phyloP scores from a whole-genome alignment of 495 filamentous ascomycete genomes.

The Darksidea phi region DNA sequence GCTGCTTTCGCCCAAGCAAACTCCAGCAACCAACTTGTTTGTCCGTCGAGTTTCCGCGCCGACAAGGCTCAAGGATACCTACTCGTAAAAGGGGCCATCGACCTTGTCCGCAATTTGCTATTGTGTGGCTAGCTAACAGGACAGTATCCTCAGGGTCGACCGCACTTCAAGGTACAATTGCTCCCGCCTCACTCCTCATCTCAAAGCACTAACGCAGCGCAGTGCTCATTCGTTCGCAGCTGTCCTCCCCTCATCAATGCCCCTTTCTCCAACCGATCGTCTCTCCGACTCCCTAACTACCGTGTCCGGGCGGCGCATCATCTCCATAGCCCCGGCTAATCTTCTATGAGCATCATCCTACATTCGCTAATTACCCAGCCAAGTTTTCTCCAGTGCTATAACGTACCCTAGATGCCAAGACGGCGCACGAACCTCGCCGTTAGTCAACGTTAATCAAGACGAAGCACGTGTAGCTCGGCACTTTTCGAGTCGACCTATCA shows the following conservation, averaged over 20 bases:
- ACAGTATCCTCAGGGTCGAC: too few relatives aligned
- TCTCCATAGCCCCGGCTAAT: slow-evolving; percentile 31
- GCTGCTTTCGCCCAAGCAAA: background rate
- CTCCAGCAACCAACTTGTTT: too few relatives aligned
- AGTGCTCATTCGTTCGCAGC: too few relatives aligned
- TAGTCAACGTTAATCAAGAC: slow-evolving; percentile 17
- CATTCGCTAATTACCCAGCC: slow-evolving; percentile 16
- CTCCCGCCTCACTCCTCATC: too few relatives aligned
- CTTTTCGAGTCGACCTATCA: slow-evolving; percentile 14
- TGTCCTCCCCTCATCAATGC: background rate
- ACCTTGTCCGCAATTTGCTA: background rate
- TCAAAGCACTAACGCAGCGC: too few relatives aligned
- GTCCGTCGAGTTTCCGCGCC: too few relatives aligned
- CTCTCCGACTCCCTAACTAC: slow-evolving; percentile 32
- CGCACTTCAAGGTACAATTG: too few relatives aligned
- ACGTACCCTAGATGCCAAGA: slow-evolving; percentile 23
- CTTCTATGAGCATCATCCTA: background rate
- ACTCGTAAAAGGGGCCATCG: too few relatives aligned
- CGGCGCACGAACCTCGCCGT: slow-evolving; percentile 1
- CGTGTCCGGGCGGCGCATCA: background rate
- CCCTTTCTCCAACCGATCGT: slow-evolving; percentile 26
- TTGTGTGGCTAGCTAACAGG: background rate
- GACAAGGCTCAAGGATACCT: too few relatives aligned
- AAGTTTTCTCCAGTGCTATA: slow-evolving; percentile 17
- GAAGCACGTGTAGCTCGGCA: slow-evolving; percentile 21